phyloP scores from a whole-genome alignment of 495 filamentous ascomycete species.

The Penicilliopsis zonata region DNA sequence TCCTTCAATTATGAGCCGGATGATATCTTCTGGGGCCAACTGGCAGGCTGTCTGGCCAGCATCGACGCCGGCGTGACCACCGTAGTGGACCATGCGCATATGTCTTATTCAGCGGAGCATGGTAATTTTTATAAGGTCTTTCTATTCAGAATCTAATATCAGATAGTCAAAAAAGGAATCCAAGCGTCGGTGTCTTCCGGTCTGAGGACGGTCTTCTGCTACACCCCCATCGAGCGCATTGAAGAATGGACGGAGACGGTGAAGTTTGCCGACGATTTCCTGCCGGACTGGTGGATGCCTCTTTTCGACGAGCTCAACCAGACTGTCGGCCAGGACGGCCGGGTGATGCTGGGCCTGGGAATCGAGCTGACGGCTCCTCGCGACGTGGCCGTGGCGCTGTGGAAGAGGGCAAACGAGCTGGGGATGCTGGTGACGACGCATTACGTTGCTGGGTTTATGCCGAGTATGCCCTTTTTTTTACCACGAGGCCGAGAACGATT shows the following conservation, averaged over 20 bases:
- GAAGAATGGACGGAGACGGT: conserved; percentile 22
- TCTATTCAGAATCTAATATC: not conserved
- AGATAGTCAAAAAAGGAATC: conserved; percentile 21
- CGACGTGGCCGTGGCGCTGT: too few species aligned
- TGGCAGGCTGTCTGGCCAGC: conserved; percentile 38
- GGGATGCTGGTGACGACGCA: too few species aligned
- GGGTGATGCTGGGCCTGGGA: too few species aligned
- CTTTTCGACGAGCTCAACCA: too few species aligned
- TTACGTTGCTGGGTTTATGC: too few species aligned
- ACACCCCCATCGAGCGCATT: conserved; percentile 21
- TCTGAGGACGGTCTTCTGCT: conserved; percentile 36
- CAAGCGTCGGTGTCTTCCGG: conserved; percentile 31
- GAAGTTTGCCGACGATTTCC: too few species aligned
- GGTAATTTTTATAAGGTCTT: conserved; percentile 7
- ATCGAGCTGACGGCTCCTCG: too few species aligned
- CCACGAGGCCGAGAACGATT: too few species aligned
- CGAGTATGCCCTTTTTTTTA: too few species aligned
- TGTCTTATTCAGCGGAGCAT: conserved; percentile 29
- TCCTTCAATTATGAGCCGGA: conserved; percentile 26
- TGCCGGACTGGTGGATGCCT: too few species aligned
- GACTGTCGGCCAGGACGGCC: too few species aligned
- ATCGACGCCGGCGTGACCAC: conserved; percentile 47
- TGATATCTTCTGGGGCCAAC: conserved; percentile 42
- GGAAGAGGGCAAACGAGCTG: too few species aligned
- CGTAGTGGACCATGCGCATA: conserved; percentile 43